Conservation (phyloP, 164 flowering plant genomes). For the Vitis riparia region DNA sequence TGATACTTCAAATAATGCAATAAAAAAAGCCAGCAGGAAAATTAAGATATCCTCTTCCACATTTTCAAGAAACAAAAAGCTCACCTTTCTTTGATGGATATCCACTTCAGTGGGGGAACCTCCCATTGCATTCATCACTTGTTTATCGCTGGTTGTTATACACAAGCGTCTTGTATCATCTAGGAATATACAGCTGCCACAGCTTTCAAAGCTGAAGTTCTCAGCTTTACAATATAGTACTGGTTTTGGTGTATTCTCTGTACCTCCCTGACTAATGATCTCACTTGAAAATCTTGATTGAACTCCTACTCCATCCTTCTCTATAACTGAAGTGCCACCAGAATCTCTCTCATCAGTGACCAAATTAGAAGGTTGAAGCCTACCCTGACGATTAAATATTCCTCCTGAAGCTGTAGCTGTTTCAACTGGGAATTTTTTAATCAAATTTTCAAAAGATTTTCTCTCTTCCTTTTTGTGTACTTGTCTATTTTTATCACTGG, state of each 20-base stretch:
- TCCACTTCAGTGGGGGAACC: slow-evolving; percentile 11
- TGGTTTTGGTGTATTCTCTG: slow-evolving; percentile 17
- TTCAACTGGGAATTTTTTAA: slow-evolving; percentile 15
- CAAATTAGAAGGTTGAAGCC: slow-evolving; percentile 6
- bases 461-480: slow-evolving; percentile 10
- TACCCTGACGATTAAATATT: slow-evolving; percentile 7
- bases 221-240: slow-evolving; percentile 7
- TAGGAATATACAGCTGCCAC: slow-evolving; percentile 49
- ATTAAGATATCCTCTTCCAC: slow-evolving; percentile 30
- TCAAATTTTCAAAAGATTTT: slow-evolving; percentile 10
- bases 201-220: slow-evolving; percentile 22
- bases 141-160: slow-evolving; percentile 43
- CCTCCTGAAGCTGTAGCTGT: slow-evolving; percentile 21
- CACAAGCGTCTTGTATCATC: slow-evolving; percentile 46
- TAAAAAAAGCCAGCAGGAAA: neutral
- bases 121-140: slow-evolving; percentile 32
- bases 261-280: slow-evolving; percentile 9
- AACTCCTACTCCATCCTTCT: slow-evolving; percentile 12
- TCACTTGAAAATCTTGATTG: slow-evolving; percentile 5
- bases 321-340: slow-evolving; percentile 5
- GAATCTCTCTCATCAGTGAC: slow-evolving; percentile 2
- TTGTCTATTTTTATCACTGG: neutral
- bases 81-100: slow-evolving; percentile 16
- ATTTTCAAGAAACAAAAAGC: slow-evolving; percentile 12
- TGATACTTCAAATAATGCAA: neutral